Conservation (phyloP, 2,329 filamentous ascomycete genomes). For the Alternaria conjuncta region DNA sequence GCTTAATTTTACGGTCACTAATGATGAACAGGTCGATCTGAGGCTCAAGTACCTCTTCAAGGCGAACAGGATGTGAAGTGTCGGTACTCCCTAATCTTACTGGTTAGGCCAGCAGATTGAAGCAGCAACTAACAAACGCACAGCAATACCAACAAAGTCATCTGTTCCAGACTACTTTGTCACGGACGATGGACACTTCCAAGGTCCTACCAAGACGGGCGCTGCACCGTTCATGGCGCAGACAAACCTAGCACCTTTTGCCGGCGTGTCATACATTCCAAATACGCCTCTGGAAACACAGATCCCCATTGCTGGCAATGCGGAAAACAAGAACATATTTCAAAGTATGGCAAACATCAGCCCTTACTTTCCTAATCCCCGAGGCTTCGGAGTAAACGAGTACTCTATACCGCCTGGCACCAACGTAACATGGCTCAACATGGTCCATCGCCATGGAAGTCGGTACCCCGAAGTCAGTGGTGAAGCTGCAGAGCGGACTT, state of each 20-base stretch:
- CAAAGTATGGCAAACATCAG: slow-evolving; percentile 72
- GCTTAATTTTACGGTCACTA: neutral
- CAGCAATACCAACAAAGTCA: slow-evolving; percentile 32
- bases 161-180: slow-evolving; percentile 44
- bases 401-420: slow-evolving; percentile 70
- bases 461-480: slow-evolving; percentile 71
- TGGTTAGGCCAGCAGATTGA: neutral
- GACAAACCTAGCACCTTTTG: slow-evolving; percentile 70
- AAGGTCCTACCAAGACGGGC: slow-evolving; percentile 74
- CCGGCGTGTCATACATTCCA: slow-evolving; percentile 66
- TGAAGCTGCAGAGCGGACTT: slow-evolving; percentile 62
- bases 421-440: slow-evolving; percentile 72
- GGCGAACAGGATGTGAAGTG: slow-evolving; percentile 23
- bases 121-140: slow-evolving; percentile 8
- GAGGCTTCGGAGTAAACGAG: slow-evolving; percentile 76
- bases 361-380: slow-evolving; percentile 71
- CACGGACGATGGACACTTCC: slow-evolving; percentile 38
- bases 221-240: slow-evolving; percentile 73
- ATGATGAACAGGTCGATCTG: slow-evolving; percentile 10
- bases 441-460: slow-evolving; percentile 76
- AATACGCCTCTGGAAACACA: slow-evolving; percentile 75
- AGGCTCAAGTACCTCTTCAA: slow-evolving; percentile 22
- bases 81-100: slow-evolving; percentile 20
- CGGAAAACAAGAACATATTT: slow-evolving; percentile 70
- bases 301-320: slow-evolving; percentile 67